A percentile compares a stretch with the other conserved stretches of the same genome.
Evolutionary conservation across 257 asterid species (phyloP).

Genomic region (Linderniella brevidens): DNA sequence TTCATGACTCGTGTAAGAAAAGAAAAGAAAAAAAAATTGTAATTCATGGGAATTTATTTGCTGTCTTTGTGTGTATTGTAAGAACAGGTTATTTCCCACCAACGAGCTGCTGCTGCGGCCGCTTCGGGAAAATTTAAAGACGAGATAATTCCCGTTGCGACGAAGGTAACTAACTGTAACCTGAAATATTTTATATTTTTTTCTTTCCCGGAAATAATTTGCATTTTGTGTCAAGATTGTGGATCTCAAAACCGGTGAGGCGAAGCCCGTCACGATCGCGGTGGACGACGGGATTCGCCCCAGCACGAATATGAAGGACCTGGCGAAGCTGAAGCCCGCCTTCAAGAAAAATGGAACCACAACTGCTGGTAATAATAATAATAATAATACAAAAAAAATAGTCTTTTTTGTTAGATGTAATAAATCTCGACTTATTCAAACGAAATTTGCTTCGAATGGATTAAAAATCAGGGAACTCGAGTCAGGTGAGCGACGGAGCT

Average conservation of each 20-base stretch:
- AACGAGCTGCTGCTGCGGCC: slow-evolving; percentile 74
- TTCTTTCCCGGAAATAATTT: slow-evolving; percentile 4
- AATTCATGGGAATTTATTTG: no score
- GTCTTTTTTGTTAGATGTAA: no score
- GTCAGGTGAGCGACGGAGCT: slow-evolving; percentile 91
- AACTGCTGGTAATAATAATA: slow-evolving; percentile 60
- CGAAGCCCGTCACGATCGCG: slow-evolving; percentile 44
- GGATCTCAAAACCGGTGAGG: slow-evolving; percentile 54
- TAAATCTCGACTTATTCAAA: background rate
- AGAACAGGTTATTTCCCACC: slow-evolving; percentile 62
- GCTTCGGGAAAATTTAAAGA: slow-evolving; percentile 82
- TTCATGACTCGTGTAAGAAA: background rate
- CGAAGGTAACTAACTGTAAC: slow-evolving; percentile 35
- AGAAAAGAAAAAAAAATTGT: no score
- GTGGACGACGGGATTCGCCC: slow-evolving; percentile 89
- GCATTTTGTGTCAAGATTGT: slow-evolving; percentile 28
- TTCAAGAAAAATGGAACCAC: slow-evolving; percentile 75
- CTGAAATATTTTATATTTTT: background rate
- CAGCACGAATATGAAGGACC: slow-evolving; percentile 38
- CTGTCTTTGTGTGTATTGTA: no score
- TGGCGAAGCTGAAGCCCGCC: slow-evolving; percentile 81
- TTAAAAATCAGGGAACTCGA: slow-evolving; percentile 67
- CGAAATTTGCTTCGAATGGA: slow-evolving; percentile 3
- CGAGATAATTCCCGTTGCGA: slow-evolving; percentile 69
- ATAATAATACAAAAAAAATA: background rate